Evolutionary conservation across 73 alveolate genomes (phyloP).

Genomic region (Paramecium pentaurelia): DNA sequence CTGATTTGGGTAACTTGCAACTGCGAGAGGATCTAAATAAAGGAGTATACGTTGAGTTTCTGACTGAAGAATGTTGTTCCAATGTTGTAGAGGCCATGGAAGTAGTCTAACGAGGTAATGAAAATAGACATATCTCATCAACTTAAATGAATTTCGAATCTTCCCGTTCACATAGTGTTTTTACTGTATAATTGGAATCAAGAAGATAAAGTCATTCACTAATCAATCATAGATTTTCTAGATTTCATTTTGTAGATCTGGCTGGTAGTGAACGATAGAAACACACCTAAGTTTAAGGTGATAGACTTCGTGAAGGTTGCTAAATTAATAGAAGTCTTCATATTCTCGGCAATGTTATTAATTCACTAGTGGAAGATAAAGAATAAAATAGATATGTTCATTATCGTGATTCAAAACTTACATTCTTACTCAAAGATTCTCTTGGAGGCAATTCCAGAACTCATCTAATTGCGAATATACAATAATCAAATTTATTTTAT

Average conservation of each 20-base stretch:
- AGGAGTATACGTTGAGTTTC: constrained; percentile 77
- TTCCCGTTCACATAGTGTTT: constrained; percentile 95
- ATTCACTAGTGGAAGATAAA: constrained; percentile 54
- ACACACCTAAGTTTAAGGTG: constrained; percentile 87
- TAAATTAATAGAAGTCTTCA: constrained; percentile 91
- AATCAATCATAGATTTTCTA: constrained; percentile 77
- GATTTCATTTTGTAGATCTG: constrained; percentile 96
- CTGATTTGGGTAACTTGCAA: constrained; percentile 65
- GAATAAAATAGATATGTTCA: constrained; percentile 61
- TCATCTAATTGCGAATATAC: constrained; percentile 72
- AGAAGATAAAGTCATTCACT: constrained; percentile 11
- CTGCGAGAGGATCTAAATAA: constrained; percentile 82
- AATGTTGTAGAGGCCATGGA: constrained; percentile 82
- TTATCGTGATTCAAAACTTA: constrained; percentile 76
- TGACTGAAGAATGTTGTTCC: constrained; percentile 77
- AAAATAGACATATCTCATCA: constrained; percentile 85
- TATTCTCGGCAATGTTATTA: constrained; percentile 91
- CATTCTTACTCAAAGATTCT: constrained; percentile 74
- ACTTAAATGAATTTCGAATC: constrained; percentile 90
- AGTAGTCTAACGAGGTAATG: constrained; percentile 85
- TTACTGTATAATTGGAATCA: constrained; percentile 84
- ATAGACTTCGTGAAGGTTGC: constrained; percentile 93
- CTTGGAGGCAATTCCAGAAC: constrained; percentile 72
- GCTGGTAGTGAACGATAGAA: constrained; percentile 99
- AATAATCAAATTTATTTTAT: constrained; percentile 61